A percentile compares a stretch with the other conserved stretches of the same genome.
Evolutionary conservation across 805 yeast genomes (phyloP).

Genomic region (Ogataea neopini): DNA sequence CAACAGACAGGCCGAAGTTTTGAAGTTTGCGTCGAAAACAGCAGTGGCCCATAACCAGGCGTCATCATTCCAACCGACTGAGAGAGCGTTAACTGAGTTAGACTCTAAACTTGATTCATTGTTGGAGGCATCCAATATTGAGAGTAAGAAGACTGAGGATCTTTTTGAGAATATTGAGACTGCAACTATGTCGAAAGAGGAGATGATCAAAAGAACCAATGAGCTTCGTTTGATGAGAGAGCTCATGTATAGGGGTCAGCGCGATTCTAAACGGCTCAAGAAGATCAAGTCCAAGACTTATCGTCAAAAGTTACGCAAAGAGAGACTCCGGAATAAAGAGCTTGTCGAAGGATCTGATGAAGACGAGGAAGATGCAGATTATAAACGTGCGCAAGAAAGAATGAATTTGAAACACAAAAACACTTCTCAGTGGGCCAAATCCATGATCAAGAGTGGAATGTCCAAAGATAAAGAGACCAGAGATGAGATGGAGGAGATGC

Average conservation of each 20-base stretch:
- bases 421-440: conserved; percentile 85
- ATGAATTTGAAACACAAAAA: conserved; percentile 91
- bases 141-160: conserved; percentile 74
- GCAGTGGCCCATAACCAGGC: conserved; percentile 45
- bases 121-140: conserved; percentile 62
- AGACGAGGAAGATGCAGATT: conserved; percentile 65
- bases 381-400: conserved; percentile 84
- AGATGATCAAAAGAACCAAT: conserved; percentile 69
- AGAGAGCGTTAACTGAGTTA: conserved; percentile 54
- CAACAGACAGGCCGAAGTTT: conserved; percentile 81
- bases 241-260: conserved; percentile 93
- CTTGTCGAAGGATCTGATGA: conserved; percentile 61
- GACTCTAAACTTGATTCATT: conserved; percentile 66
- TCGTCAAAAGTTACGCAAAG: conserved; percentile 84
- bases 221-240: conserved; percentile 93
- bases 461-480: conserved; percentile 82
- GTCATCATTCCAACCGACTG: conserved; percentile 55
- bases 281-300: conserved; percentile 92
- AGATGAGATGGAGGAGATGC: conserved; percentile 92
- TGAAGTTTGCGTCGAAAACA: conserved; percentile 68
- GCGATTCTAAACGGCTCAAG: conserved; percentile 85
- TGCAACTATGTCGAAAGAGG: conserved; percentile 79
- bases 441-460: conserved; percentile 87
- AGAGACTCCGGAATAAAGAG: conserved; percentile 66
- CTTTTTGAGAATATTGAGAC: conserved; percentile 84